Evolutionary conservation across 345 rosid species (phyloP), one percentile per base, ranked within the genome.

Genomic region (Turnera subulata): DNA sequence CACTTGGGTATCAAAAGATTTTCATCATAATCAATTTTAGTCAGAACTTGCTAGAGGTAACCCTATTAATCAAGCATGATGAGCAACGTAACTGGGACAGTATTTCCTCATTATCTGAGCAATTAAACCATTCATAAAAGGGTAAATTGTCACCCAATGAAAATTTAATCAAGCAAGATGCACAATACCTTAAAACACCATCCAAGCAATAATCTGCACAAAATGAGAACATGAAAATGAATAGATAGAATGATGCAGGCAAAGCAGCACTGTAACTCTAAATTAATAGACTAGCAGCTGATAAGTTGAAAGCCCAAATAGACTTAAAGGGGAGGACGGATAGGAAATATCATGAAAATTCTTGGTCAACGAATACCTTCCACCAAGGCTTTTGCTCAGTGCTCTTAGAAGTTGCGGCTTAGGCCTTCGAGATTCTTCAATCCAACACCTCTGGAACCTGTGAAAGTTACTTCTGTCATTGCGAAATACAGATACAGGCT

Each of bases 371-470:
- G n/a, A 23, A 52, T 61, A 89, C 99, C 99, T 82, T 81, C 83
- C 88, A 20, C 97, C 99, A 75, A 93, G 81, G 76, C 96, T 83
- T 63, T 70, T 74, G 66, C 63, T 69, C 67, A 89, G 64, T 53
- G 90, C 92, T 69, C 99, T 81, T 57, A 89, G 72, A 29, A 93
- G 94, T 91, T 90, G 80, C 2, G 96, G 97, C 65, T 80, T 87
- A 32, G 85, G 78, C 64, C 54, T 77, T 56, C 70, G 78, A 66
- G 82, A 76, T 77, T 93, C 99, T 72, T 80, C 76, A 23, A 77
- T 82, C 99, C 99, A 93, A 63, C 87, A 89, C 50, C 46, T 65
- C 78, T 82, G 86, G n/a, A n/a, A n/a, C n/a, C n/a, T n/a, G n/a
- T n/a, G n/a, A n/a, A n/a, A n/a, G n/a, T n/a, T n/a, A n/a, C n/a